These are phyloP conservation scores for Helianthus tuberosus DNA, from an alignment of 129 eudicot genomes.

Conservation along the genomic window DNA sequence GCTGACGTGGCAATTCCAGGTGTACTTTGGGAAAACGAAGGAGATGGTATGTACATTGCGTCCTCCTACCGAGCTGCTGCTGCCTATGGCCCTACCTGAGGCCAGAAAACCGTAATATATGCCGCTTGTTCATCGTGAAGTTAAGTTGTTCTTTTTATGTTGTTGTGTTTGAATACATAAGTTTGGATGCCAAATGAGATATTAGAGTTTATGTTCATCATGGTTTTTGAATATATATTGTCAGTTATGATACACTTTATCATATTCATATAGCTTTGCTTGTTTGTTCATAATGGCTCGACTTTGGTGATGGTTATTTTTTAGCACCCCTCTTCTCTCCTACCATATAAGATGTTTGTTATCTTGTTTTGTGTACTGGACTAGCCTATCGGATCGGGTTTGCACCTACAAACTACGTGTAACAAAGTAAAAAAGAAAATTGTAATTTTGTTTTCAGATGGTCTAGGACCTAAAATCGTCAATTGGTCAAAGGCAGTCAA, in stretches of 20 bases:
- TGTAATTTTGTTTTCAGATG: too few species aligned
- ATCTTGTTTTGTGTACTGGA: too few species aligned
- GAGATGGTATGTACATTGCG: slow-evolving; percentile 97
- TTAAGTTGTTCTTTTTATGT: slow-evolving; percentile 4
- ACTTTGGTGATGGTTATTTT: background rate
- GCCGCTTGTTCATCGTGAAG: background rate
- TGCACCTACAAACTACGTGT: too few species aligned
- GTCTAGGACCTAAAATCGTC: too few species aligned
- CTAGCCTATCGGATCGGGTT: too few species aligned
- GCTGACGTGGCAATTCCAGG: slow-evolving; percentile 47
- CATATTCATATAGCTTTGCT: background rate
- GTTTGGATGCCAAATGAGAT: slow-evolving; percentile 5
- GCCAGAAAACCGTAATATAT: slow-evolving; percentile 40
- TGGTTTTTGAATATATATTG: background rate
- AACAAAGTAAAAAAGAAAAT: too few species aligned
- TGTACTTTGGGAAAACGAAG: slow-evolving; percentile 96
- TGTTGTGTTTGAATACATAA: slow-evolving; percentile 14
- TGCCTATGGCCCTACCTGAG: slow-evolving; percentile 61
- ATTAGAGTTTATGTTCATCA: slow-evolving; percentile 9
- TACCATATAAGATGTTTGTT: too few species aligned
- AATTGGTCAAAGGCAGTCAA: too few species aligned
- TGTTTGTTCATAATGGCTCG: slow-evolving; percentile 2
- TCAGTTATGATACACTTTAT: background rate
- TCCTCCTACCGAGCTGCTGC: slow-evolving; percentile 74
- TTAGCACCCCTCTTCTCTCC: too few species aligned